Conservation (phyloP, 192 early-diverging fungal genomes). For the Umbelopsis sp. region DNA sequence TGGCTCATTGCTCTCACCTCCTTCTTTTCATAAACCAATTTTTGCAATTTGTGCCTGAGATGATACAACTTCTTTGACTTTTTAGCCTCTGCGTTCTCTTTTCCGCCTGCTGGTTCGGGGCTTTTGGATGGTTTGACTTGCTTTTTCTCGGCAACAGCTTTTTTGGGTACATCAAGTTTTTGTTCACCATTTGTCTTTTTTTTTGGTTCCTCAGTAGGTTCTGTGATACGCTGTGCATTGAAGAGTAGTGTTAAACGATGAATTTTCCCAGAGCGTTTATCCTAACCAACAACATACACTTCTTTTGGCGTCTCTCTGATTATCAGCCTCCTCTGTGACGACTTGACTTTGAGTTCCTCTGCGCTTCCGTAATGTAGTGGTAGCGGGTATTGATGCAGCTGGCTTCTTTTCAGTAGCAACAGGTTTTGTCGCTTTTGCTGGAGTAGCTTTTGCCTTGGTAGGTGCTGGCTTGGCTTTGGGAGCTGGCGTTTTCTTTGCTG, state of each 20-base stretch:
- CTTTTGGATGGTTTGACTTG: background rate
- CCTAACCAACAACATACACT: background rate
- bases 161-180: background rate
- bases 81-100: constrained; percentile 2
- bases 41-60: constrained; percentile 34
- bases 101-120: constrained; percentile 3
- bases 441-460: background rate
- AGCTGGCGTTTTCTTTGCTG: constrained; percentile 9
- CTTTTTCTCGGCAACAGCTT: background rate
- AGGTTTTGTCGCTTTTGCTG: background rate
- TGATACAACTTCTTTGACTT: constrained; percentile 33
- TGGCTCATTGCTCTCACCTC: constrained; percentile 24
- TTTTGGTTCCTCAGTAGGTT: background rate
- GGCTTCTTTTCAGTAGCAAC: background rate
- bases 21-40: constrained; percentile 35
- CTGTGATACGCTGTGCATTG: background rate
- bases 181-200: background rate
- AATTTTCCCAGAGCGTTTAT: background rate
- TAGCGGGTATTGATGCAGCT: background rate
- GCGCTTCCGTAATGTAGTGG: background rate
- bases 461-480: background rate
- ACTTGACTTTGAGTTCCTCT: constrained; percentile 2
- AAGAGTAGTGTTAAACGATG: background rate
- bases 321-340: background rate
- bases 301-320: background rate